phyloP scores from a whole-genome alignment of 129 eudicot species.

The Cynara cardunculus region DNA sequence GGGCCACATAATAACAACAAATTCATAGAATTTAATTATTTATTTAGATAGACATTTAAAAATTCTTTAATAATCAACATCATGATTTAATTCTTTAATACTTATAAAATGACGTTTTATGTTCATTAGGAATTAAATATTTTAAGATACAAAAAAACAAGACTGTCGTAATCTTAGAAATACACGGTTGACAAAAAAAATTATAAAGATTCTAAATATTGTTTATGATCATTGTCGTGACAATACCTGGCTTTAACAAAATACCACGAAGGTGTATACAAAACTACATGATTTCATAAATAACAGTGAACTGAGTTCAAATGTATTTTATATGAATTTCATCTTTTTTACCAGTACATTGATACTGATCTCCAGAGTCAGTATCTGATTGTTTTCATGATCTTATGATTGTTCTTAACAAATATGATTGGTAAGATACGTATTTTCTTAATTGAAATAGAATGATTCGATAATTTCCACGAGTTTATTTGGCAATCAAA shows the following conservation, averaged over 20 bases:
- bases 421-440: not conserved
- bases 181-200: not conserved
- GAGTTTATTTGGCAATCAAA: not conserved
- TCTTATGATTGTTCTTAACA: not conserved
- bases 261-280: not conserved
- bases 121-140: not conserved
- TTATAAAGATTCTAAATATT: not conserved
- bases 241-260: not conserved
- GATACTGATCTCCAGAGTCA: not conserved
- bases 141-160: not conserved
- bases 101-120: not conserved
- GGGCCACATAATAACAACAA: constrained; percentile 1
- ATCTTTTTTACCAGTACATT: not conserved
- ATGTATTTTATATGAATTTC: no score
- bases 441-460: no score
- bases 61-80: not conserved
- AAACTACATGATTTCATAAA: not conserved
- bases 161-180: not conserved
- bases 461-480: not conserved
- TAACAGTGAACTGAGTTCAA: no score
- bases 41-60: not conserved
- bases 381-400: not conserved
- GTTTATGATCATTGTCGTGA: not conserved
- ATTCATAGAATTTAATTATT: constrained; percentile 1
- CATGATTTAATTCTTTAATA: not conserved